phyloP scores from a whole-genome alignment of 2,329 filamentous ascomycete species.

The Aaosphaeria pasadenensis region DNA sequence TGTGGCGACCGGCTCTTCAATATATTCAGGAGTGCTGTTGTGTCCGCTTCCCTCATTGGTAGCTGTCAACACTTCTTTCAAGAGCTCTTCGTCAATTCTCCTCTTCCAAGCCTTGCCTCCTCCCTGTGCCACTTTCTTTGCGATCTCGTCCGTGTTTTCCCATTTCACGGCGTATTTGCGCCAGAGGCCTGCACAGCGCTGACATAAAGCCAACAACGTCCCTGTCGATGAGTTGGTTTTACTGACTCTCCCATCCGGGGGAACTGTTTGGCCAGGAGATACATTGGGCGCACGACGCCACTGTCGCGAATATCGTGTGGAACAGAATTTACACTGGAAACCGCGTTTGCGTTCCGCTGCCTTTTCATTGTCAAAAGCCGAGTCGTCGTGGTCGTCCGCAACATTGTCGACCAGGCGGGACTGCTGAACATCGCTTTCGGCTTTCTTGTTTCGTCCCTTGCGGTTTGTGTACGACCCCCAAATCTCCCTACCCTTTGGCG shows the following conservation, averaged over 20 bases:
- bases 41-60: slow-evolving; percentile 26
- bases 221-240: slow-evolving; percentile 72
- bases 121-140: slow-evolving; percentile 77
- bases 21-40: slow-evolving; percentile 24
- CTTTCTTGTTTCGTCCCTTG: slow-evolving; percentile 84
- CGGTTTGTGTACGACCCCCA: slow-evolving; percentile 87
- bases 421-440: slow-evolving; percentile 45
- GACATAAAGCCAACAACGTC: slow-evolving; percentile 78
- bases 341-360: slow-evolving; percentile 72
- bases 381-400: slow-evolving; percentile 89
- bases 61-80: slow-evolving; percentile 59
- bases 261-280: slow-evolving; percentile 66
- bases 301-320: slow-evolving; percentile 73
- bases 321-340: slow-evolving; percentile 94
- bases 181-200: slow-evolving; percentile 90
- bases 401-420: slow-evolving; percentile 86
- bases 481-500: slow-evolving; percentile 75
- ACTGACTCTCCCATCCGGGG: slow-evolving; percentile 67
- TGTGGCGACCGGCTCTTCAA: slow-evolving; percentile 19
- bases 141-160: slow-evolving; percentile 88
- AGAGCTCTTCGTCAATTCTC: slow-evolving; percentile 88
- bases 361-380: slow-evolving; percentile 89
- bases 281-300: slow-evolving; percentile 88
- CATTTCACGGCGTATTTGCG: slow-evolving; percentile 93
- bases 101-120: slow-evolving; percentile 83